Conservation (phyloP, 2,329 filamentous ascomycete genomes). For the Thelonectria discophora region DNA sequence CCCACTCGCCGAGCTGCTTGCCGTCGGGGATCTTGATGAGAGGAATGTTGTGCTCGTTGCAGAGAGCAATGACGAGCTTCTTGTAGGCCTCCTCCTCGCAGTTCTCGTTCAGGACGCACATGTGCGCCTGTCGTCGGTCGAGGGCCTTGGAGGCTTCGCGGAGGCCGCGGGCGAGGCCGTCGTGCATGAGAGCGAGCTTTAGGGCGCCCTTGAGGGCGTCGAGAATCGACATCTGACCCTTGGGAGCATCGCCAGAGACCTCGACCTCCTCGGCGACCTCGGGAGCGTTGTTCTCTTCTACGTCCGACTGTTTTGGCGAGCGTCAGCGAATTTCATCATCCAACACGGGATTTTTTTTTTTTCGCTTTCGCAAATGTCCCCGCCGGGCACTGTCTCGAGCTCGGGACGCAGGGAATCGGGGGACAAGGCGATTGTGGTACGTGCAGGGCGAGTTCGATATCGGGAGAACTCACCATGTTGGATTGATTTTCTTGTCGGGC, state of each 20-base stretch:
- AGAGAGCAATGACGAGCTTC: conserved; percentile 99
- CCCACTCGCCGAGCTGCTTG: conserved; percentile 99
- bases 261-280: conserved; percentile 91
- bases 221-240: conserved; percentile 96
- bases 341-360: not conserved
- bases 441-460: not conserved
- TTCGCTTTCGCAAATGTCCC: not conserved
- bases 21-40: conserved; percentile 99
- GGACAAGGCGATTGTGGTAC: conserved; percentile 32
- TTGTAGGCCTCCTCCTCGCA: conserved; percentile 99
- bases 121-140: conserved; percentile 98
- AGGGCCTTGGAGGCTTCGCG: conserved; percentile 99
- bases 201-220: conserved; percentile 99
- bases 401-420: conserved; percentile 2
- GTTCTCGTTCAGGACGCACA: conserved; percentile 99
- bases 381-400: not conserved
- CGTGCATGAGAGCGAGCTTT: conserved; percentile 99
- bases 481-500: conserved; percentile 65
- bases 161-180: conserved; percentile 97
- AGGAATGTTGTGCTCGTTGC: conserved; percentile 99
- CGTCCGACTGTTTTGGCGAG: conserved; percentile 81
- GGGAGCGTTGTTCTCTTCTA: conserved; percentile 97
- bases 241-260: conserved; percentile 89
- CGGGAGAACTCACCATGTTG: conserved; percentile 66
- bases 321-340: conserved; percentile 35